Percentiles rank a stretch among this genome's conserved stretches.
These are phyloP conservation scores for Diplocarpon mali DNA, from an alignment of 2,329 filamentous ascomycete genomes.

Conservation along the genomic window DNA sequence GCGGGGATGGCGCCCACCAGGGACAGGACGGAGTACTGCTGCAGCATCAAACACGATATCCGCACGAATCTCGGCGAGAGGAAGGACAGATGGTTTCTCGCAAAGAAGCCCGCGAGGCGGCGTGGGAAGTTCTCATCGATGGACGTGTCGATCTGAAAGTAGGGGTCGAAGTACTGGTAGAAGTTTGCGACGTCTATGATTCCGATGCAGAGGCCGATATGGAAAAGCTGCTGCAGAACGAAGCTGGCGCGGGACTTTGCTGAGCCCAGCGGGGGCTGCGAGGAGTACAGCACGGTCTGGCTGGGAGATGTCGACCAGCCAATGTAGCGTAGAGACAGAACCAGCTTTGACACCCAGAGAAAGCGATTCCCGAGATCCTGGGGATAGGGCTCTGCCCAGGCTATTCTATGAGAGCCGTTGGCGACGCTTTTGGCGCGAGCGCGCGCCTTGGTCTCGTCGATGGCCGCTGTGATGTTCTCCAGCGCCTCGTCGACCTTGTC, in stretches of 20 bases:
- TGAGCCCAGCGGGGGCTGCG: not conserved
- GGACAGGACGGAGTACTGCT: conserved; percentile 7
- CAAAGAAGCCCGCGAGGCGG: conserved; percentile 2
- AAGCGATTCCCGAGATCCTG: conserved; percentile 1
- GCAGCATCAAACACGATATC: conserved; percentile 2
- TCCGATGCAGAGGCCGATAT: conserved; percentile 1
- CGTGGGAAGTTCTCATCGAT: conserved; percentile 7
- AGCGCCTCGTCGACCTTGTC: not conserved
- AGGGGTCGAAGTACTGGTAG: conserved; percentile 9
- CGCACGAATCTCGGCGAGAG: conserved; percentile 6
- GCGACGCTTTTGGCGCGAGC: not conserved
- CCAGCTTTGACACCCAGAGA: conserved; percentile 7
- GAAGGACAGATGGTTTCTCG: not conserved
- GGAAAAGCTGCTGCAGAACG: not conserved
- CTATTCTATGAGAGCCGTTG: not conserved
- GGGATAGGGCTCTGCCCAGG: conserved; percentile 7
- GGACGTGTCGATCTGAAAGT: conserved; percentile 8
- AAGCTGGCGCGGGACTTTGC: conserved; percentile 2
- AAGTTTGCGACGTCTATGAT: conserved; percentile 6
- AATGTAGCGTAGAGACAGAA: conserved; percentile 6
- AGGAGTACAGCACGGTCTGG: not conserved
- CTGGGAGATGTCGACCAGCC: conserved; percentile 3
- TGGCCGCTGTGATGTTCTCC: not conserved
- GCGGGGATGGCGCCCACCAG: conserved; percentile 3
- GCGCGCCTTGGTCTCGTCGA: not conserved